phyloP scores from a whole-genome alignment of 805 yeast genomes.

The Lipomyces yamanashiensis region DNA sequence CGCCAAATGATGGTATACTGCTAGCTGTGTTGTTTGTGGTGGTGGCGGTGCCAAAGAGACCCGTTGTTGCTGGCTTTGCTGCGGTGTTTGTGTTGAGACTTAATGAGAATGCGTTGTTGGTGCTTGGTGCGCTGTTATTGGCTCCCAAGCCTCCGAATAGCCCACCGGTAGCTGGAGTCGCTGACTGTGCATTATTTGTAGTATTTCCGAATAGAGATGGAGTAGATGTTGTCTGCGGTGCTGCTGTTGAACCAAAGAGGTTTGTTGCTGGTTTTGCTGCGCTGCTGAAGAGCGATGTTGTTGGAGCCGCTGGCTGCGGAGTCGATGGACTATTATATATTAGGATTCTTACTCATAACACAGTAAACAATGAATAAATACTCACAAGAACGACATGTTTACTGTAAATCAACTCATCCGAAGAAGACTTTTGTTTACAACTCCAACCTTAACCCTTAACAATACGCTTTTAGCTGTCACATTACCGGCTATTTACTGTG shows the following conservation, averaged over 20 bases:
- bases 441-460: not conserved
- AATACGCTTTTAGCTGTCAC: not conserved
- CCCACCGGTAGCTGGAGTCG: not conserved
- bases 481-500: not conserved
- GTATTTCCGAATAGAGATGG: slow-evolving; percentile 3
- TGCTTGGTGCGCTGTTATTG: not conserved
- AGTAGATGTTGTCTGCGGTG: slow-evolving; percentile 4
- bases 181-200: not conserved
- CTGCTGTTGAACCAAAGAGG: slow-evolving; percentile 5
- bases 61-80: slow-evolving; percentile 10
- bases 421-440: not conserved
- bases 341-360: not conserved
- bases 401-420: not conserved
- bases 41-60: slow-evolving; percentile 15
- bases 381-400: slow-evolving; percentile 16
- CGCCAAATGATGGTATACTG: not conserved
- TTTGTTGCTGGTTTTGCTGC: slow-evolving; percentile 16
- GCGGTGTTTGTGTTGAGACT: not conserved
- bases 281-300: slow-evolving; percentile 25
- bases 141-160: not conserved
- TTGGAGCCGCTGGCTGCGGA: slow-evolving; percentile 5
- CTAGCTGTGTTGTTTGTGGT: not conserved
- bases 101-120: not conserved
- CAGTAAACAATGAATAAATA: not conserved
- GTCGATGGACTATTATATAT: slow-evolving; percentile 5